A percentile compares a stretch with the other conserved stretches of the same genome.
Conservation (phyloP, 2,329 filamentous ascomycete genomes). For the Anthostomella pinea region DNA sequence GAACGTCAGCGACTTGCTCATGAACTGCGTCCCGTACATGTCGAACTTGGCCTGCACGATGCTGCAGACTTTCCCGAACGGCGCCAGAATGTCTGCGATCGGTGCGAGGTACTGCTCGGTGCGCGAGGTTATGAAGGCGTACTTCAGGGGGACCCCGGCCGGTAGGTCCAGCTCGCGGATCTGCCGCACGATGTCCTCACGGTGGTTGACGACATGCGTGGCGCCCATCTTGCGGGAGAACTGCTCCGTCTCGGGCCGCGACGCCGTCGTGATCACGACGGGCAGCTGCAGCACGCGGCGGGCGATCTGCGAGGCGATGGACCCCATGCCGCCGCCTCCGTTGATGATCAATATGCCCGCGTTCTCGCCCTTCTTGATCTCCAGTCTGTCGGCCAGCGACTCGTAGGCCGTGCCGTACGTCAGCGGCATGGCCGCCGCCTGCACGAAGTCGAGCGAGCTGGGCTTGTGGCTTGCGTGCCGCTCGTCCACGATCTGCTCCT, state of each 20-base stretch:
- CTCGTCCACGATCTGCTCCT: conserved; percentile 41
- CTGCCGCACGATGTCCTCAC: conserved; percentile 37
- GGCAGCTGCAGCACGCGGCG: conserved; percentile 37
- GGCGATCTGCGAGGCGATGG: conserved; percentile 43
- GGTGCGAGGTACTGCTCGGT: conserved; percentile 40
- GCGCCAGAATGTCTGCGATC: conserved; percentile 37
- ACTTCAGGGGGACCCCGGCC: conserved; percentile 35
- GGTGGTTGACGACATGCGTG: conserved; percentile 42
- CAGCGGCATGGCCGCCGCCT: conserved; percentile 42
- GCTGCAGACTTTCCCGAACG: conserved; percentile 43
- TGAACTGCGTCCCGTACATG: conserved; percentile 45
- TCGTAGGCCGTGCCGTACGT: conserved; percentile 44
- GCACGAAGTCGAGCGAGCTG: conserved; percentile 34
- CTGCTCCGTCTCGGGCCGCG: conserved; percentile 36
- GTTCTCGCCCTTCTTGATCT: conserved; percentile 29
- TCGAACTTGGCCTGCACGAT: conserved; percentile 42
- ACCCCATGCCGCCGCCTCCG: conserved; percentile 43
- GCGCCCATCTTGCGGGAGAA: conserved; percentile 40
- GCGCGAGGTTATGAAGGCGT: conserved; percentile 41
- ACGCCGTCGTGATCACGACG: conserved; percentile 42
- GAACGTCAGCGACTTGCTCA: conserved; percentile 43
- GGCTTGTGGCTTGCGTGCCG: conserved; percentile 39
- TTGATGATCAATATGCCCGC: conserved; percentile 43
- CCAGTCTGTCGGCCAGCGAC: conserved; percentile 39
- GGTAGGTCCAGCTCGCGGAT: conserved; percentile 33